phyloP scores from a whole-genome alignment of 805 yeast genomes.

The Wickerhamiella australiensis region DNA sequence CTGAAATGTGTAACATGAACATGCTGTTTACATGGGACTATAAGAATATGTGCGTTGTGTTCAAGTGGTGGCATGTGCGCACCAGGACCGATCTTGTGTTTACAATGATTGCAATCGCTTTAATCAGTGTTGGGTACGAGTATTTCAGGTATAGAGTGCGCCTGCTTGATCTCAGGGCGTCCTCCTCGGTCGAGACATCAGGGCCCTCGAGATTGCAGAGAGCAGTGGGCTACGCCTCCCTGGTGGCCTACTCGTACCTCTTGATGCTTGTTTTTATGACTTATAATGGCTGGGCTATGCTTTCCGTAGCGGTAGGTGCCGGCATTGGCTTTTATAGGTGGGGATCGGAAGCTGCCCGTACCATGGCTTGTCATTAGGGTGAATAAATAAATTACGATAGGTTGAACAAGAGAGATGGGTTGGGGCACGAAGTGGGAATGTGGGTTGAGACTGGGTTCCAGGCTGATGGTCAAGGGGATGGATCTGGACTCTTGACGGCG shows the following conservation, averaged over 20 bases:
- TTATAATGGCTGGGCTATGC: constrained; percentile 72
- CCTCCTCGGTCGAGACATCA: constrained; percentile 5
- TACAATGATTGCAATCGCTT: constrained; percentile 39
- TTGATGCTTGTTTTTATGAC: constrained; percentile 79
- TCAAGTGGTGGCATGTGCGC: constrained; percentile 68
- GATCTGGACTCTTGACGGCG: no score
- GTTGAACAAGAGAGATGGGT: no score
- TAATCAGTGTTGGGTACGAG: constrained; percentile 50
- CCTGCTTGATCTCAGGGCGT: constrained; percentile 15
- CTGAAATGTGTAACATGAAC: constrained; percentile 19
- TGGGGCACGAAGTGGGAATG: no score
- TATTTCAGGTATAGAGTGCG: constrained; percentile 32
- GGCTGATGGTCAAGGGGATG: no score
- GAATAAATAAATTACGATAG: not conserved
- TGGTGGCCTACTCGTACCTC: constrained; percentile 29
- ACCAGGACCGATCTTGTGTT: constrained; percentile 40
- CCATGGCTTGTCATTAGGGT: constrained; percentile 22
- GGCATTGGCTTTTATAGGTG: constrained; percentile 54
- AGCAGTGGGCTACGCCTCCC: constrained; percentile 21
- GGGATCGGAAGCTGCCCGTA: constrained; percentile 24
- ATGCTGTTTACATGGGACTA: constrained; percentile 77
- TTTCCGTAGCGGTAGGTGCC: constrained; percentile 62
- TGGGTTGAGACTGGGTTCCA: no score
- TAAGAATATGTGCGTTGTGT: constrained; percentile 57
- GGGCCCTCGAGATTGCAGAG: constrained; percentile 10